Evolutionary conservation across 2,329 filamentous ascomycete genomes (phyloP), one percentile per base, ranked within the genome.

Genomic region (Nemania sp.): DNA sequence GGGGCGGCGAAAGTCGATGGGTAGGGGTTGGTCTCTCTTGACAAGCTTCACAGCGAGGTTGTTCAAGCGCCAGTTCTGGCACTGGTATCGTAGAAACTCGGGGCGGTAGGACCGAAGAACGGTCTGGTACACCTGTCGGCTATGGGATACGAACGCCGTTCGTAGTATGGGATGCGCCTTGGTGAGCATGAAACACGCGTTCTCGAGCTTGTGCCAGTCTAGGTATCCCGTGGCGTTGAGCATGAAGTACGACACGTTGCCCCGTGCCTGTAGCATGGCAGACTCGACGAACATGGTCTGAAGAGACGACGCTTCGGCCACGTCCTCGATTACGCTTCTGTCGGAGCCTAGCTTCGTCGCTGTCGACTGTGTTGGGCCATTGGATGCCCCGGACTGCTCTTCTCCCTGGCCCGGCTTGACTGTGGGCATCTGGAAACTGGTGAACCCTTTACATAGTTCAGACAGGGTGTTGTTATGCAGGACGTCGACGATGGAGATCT

Each of bases 161-260:
- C 87, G 84, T 7, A 90, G 79, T 29, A 87, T 85, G 0, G 84
- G 82, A 49, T 87, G 85, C 41, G 84, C 78, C 38, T 76, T 76
- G 0, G 79, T 77, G 8, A 87, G 78, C 13, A 80, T 79, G 24
- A 79, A 77, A 70, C 85, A 87, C 0, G 84, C 83, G 0, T 80
- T 78, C 66, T 86, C 81, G 1, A 87, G 80, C 67, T 81, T 82
- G 49, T 80, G 78, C 52, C 76, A 71, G 32, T 82, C 78, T 0
- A 87, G 72, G 0, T 79, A 74, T 0, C 84, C 84, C 26, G 79
- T 82, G 75, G 85, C 84, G 38, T 80, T 82, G 66, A 88, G 80
- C 1, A 84, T 75, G 3, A 87, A 77, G 71, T 85, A 86, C 70
- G 81, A 79, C 51, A 87, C 76, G 64, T 85, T 84, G 0, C 81